phyloP scores from a whole-genome alignment of 2,329 filamentous ascomycete genomes.

The Ophiostoma ulmi region DNA sequence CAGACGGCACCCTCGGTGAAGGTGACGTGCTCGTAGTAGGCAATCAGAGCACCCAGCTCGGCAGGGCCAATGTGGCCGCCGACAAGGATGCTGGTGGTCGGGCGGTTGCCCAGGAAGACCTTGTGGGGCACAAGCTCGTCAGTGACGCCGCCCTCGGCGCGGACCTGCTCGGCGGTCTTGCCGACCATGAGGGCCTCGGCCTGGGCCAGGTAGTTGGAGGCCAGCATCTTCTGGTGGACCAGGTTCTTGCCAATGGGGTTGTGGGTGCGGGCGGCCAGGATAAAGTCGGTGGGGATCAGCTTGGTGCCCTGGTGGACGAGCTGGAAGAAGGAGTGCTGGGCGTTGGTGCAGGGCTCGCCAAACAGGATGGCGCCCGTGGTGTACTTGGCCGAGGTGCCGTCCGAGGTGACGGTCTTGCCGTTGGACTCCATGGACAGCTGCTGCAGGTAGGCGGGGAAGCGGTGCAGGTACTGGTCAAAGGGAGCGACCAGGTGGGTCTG shows the following conservation, averaged over 20 bases:
- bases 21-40: conserved; percentile 98
- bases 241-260: conserved; percentile 82
- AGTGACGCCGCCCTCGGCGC: conserved; percentile 62
- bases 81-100: conserved; percentile 86
- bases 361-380: conserved; percentile 95
- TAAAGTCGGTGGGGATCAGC: conserved; percentile 97
- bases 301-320: conserved; percentile 98
- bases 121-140: conserved; percentile 89
- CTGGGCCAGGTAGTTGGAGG: conserved; percentile 87
- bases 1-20: conserved; percentile 97
- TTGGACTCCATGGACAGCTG: conserved; percentile 99
- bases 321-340: conserved; percentile 99
- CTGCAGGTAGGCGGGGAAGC: conserved; percentile 98
- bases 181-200: conserved; percentile 87
- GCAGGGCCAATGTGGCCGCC: conserved; percentile 90
- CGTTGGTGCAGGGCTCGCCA: conserved; percentile 97
- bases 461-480: conserved; percentile 99
- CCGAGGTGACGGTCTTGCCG: conserved; percentile 91
- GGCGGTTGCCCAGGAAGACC: conserved; percentile 96
- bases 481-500: conserved; percentile 97
- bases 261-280: conserved; percentile 91
- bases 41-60: conserved; percentile 89
- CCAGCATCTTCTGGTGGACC: conserved; percentile 95
- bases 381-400: conserved; percentile 88
- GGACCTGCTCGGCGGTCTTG: conserved; percentile 76